Percentiles rank a stretch among this genome's conserved stretches.
Evolutionary conservation across 305 asterid species (phyloP).

Genomic region (Lippia alba): DNA sequence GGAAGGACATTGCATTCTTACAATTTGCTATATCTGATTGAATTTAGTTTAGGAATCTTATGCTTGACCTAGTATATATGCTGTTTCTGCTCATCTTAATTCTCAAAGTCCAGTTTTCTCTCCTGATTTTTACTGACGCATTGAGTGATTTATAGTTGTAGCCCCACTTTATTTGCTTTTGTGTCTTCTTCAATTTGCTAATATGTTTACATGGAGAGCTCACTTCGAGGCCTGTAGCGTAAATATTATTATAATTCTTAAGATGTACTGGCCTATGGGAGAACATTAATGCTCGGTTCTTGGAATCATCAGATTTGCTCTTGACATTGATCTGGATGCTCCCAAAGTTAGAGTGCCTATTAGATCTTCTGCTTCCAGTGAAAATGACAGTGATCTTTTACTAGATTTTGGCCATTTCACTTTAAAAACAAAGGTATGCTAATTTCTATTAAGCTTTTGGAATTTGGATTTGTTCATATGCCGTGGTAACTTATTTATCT

Average conservation of each 20-base stretch:
- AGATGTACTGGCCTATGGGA: constrained; percentile 26
- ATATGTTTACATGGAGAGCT: constrained; percentile 9
- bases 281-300: constrained; percentile 27
- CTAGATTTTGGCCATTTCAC: constrained; percentile 97
- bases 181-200: constrained; percentile 4
- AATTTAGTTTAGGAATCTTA: constrained; percentile 5
- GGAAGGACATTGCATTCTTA: background rate
- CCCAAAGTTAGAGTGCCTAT: constrained; percentile 97
- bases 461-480: constrained; percentile 33
- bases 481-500: constrained; percentile 33
- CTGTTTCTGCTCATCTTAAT: background rate
- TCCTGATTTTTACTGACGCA: background rate
- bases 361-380: constrained; percentile 55
- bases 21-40: background rate
- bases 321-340: constrained; percentile 98
- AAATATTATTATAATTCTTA: constrained; percentile 5
- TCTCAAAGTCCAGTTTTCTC: constrained; percentile 9
- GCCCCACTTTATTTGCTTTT: background rate
- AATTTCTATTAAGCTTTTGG: constrained; percentile 24
- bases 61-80: constrained; percentile 17
- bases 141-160: background rate
- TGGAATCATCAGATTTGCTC: constrained; percentile 78
- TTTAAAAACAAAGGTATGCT: constrained; percentile 82
- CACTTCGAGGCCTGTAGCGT: constrained; percentile 5
- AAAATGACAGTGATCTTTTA: constrained; percentile 76